Base-by-base conservation (phyloP, 805 yeast species). In the Saccharomycopsis babjevae region DNA sequence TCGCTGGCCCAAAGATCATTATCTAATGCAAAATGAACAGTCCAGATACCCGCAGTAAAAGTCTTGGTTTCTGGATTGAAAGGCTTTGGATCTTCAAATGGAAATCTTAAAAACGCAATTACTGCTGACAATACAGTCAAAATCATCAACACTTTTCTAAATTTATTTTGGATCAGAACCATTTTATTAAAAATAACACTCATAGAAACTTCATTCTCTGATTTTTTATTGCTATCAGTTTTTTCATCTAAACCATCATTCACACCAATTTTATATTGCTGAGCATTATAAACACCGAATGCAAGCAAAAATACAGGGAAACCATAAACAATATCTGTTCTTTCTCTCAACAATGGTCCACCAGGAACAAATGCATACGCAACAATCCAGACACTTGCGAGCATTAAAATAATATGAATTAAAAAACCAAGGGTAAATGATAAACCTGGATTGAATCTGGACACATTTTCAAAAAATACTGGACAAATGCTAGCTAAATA, bases 321-420 rank as follows among this genome's bases (percentile, higher is more conserved):
- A 5, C 79, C 79, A 54, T 91, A 72, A 1, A 94, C 81, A 55
- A 88, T 72, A 71, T 90, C 96, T 0, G 94, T 86, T 71, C 97
- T 82, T 73, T 94, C 99, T 69, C 99, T 82, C 58, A 94, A 76
- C 25, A 88, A 63, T 70, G 86, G 85, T 8, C 99, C 99, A 63
- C 89, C 92, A 11, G 99, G 99, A 56, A 94, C 99, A 75, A 94
- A 94, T 0, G 99, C 98, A 72, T 94, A 94, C 0, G 99, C 99
- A 55, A 94, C 98, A 52, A 88, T 86, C 98, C 98, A 93, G 57
- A 93, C 96, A 72, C 91, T 93, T 5, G 88, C 96, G 64, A 94
- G 77, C 30, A 86, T 78, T 42, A 89, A 70, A 3, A 86, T 56
- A 58, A 84, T 76, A 64, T 80, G 74, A 54, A 82, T 66, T 5